A percentile compares a stretch with the other conserved stretches of the same genome.
These are phyloP conservation scores for Hanseniaspora lindneri DNA, from an alignment of 805 yeast genomes.

Conservation along the genomic window DNA sequence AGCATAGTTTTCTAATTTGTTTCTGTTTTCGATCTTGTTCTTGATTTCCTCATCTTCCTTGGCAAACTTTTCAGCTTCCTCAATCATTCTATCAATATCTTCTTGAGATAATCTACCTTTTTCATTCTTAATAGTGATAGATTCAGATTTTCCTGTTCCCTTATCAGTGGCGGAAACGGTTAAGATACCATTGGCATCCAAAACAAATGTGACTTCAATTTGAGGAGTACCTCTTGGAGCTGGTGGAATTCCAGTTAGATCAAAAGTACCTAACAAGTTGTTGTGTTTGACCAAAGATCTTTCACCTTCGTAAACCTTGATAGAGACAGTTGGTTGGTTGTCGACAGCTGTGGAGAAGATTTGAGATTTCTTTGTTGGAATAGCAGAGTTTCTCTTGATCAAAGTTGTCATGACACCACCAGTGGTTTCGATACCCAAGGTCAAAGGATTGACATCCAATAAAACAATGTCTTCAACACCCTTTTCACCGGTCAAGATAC, in stretches of 20 bases:
- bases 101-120: constrained; percentile 89
- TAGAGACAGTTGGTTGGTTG: constrained; percentile 89
- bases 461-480: constrained; percentile 83
- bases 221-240: constrained; percentile 90
- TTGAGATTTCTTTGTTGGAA: constrained; percentile 91
- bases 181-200: constrained; percentile 79
- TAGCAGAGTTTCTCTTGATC: constrained; percentile 88
- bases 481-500: constrained; percentile 90
- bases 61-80: constrained; percentile 89
- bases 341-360: constrained; percentile 92
- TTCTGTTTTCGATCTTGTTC: constrained; percentile 78
- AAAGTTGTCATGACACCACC: constrained; percentile 97
- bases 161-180: constrained; percentile 81
- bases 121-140: constrained; percentile 84
- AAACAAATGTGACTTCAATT: constrained; percentile 77
- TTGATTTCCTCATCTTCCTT: constrained; percentile 79
- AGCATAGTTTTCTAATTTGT: constrained; percentile 78
- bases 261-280: constrained; percentile 78
- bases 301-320: constrained; percentile 93
- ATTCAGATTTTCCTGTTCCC: constrained; percentile 86
- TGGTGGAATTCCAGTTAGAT: constrained; percentile 76
- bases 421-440: constrained; percentile 91
- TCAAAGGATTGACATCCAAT: constrained; percentile 86
- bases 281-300: constrained; percentile 90
- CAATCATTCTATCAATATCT: constrained; percentile 94